Conservation (phyloP, 768 basidiomycete species). For the Psilocybe cyanescens region DNA sequence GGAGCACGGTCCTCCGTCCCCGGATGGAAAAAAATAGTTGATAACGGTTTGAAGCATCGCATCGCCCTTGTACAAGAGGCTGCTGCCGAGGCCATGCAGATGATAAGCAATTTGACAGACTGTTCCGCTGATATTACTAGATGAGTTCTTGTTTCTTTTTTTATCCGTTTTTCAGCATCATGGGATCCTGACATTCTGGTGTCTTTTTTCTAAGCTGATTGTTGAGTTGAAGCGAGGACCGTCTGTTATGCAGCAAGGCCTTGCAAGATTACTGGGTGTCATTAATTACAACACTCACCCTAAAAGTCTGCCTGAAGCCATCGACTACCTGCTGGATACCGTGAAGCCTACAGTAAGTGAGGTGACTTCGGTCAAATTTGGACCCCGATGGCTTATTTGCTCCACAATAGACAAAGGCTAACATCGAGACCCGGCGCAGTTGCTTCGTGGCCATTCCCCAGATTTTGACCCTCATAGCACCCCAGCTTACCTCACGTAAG, state of each 20-base stretch:
- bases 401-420: slow-evolving; percentile 30
- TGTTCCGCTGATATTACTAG: slow-evolving; percentile 67
- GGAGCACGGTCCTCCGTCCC: slow-evolving; percentile 47
- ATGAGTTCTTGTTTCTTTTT: slow-evolving; percentile 54
- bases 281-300: slow-evolving; percentile 65
- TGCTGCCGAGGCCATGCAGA: slow-evolving; percentile 69
- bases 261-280: slow-evolving; percentile 70
- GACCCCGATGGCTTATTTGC: background rate
- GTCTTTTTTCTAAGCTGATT: slow-evolving; percentile 54
- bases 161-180: slow-evolving; percentile 16
- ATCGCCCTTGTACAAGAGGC: slow-evolving; percentile 70
- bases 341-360: slow-evolving; percentile 57
- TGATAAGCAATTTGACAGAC: slow-evolving; percentile 71
- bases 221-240: slow-evolving; percentile 57
- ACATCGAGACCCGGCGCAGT: slow-evolving; percentile 43
- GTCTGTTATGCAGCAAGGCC: slow-evolving; percentile 68
- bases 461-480: slow-evolving; percentile 48
- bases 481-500: slow-evolving; percentile 50
- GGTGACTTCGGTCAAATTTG: background rate
- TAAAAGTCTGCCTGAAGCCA: slow-evolving; percentile 55
- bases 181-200: slow-evolving; percentile 12
- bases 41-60: slow-evolving; percentile 73
- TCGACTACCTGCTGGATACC: slow-evolving; percentile 62
- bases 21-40: slow-evolving; percentile 71
- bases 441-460: slow-evolving; percentile 50